Evolutionary conservation across 768 basidiomycete genomes (phyloP), one percentile per base, ranked within the genome.

Genomic region (Lactifluus volemus): DNA sequence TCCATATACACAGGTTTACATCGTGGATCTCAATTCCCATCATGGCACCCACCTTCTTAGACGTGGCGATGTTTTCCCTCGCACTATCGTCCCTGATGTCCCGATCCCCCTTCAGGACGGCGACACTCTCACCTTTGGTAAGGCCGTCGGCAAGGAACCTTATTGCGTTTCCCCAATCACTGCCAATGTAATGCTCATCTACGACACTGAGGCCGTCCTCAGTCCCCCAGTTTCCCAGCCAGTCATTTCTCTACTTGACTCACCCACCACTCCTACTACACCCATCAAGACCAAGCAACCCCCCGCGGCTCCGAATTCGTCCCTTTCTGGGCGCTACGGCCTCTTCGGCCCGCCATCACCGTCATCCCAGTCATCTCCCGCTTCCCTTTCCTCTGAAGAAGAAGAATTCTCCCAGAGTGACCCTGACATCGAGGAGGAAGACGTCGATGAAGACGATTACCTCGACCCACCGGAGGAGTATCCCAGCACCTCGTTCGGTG

Each of bases 111-210:
- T 92, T 50, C 68, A 75, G 45, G 82, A 89, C 67, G 87, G 86
- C 61, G 89, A 90, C 68, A 70, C 81, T 36, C 66, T 92, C 60
- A 90, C 87, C 2, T 88, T 92, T 67, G 89, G 89, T 66, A 91
- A 90, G 73, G 74, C 78, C 5, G 89, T 92, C 1, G 85, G 83
- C 41, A 79, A 80, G 61, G 80, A 81, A 51, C 77, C 79, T 25
- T 81, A 81, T 55, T 72, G 78, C 30, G 88, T 89, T 34, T 75
- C 76, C 3, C 88, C 88, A 12, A 75, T 90, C 45, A 79, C 81
- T 25, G 84, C 76, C 47, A 78, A 81, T 29, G 78, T 89, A 39
- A 79, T 84, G 70, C 72, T 89, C 42, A 63, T 84, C 49, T 72
- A 79, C 70, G 68, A 65, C 21, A 66, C 63, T 25, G 55, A 62